Percentiles rank a stretch among this genome's conserved stretches.
Evolutionary conservation across 2,329 filamentous ascomycete species (phyloP).

Genomic region (Exutisphaerella laricina): DNA sequence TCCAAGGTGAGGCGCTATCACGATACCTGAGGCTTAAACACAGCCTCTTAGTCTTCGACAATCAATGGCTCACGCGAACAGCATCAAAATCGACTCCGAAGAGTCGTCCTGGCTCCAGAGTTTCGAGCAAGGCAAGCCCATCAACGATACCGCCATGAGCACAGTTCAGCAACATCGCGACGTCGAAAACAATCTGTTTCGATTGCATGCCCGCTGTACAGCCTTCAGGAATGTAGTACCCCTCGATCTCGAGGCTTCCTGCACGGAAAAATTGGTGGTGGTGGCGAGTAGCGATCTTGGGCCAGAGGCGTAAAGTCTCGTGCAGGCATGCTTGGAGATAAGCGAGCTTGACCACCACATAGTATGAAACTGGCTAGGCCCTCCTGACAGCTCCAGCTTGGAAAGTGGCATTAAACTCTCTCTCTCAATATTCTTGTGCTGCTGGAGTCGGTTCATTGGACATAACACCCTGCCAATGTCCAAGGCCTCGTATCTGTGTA

Average conservation of each 20-base stretch:
- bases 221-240: conserved; percentile 24
- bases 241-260: conserved; percentile 19
- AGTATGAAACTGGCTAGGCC: conserved; percentile 4
- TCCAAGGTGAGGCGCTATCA: too few relatives aligned
- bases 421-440: too few relatives aligned
- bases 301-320: conserved; percentile 10
- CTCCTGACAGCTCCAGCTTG: neutral
- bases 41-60: too few relatives aligned
- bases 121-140: too few relatives aligned
- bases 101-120: too few relatives aligned
- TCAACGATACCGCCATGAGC: too few relatives aligned
- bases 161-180: too few relatives aligned
- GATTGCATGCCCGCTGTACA: conserved; percentile 20
- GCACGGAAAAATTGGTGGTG: conserved; percentile 25
- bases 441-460: too few relatives aligned
- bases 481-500: conserved; percentile 11
- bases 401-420: conserved; percentile 4
- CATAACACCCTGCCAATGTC: too few relatives aligned
- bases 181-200: conserved; percentile 2
- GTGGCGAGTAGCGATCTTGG: conserved; percentile 16
- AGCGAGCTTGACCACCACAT: neutral
- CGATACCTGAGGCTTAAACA: too few relatives aligned
- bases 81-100: too few relatives aligned
- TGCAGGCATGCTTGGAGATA: conserved; percentile 13
- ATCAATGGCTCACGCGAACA: too few relatives aligned